Conservation (phyloP, 208 protist species). For the Acanthamoeba castellanii region DNA sequence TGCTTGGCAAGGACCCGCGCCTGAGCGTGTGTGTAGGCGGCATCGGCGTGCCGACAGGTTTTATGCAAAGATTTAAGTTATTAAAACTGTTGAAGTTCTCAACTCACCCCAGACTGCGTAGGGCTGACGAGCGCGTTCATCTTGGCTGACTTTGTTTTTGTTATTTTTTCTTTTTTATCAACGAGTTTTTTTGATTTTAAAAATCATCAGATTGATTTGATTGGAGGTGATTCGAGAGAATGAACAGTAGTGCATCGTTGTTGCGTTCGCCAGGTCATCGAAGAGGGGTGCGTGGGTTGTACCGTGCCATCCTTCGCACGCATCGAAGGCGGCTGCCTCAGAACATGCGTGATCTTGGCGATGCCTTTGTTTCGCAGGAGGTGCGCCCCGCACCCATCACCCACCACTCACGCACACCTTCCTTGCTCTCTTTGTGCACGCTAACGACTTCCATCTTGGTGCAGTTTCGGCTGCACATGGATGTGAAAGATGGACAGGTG, state of each 20-base stretch:
- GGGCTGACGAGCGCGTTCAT: too few species aligned
- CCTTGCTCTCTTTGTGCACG: neutral
- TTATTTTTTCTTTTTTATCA: neutral
- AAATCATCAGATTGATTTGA: too few species aligned
- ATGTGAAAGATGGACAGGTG: neutral
- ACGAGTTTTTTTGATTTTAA: neutral
- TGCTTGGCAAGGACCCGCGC: too few species aligned
- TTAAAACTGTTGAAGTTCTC: too few species aligned
- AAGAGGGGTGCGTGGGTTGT: constrained; percentile 31
- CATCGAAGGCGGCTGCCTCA: constrained; percentile 40
- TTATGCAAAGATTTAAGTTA: too few species aligned
- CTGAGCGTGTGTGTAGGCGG: too few species aligned
- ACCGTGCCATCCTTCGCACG: constrained; percentile 58
- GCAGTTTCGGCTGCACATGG: neutral
- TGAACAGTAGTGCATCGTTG: neutral
- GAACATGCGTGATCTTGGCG: constrained; percentile 48
- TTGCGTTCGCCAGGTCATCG: neutral
- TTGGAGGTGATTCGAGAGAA: neutral
- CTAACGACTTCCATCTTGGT: neutral
- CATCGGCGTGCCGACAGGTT: too few species aligned
- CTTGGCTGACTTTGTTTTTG: too few species aligned
- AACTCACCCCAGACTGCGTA: too few species aligned
- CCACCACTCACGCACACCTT: neutral
- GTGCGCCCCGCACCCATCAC: neutral
- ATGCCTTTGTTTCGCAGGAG: constrained; percentile 73